phyloP scores from a whole-genome alignment of 305 asterid species.

The Rubia peregrina region DNA sequence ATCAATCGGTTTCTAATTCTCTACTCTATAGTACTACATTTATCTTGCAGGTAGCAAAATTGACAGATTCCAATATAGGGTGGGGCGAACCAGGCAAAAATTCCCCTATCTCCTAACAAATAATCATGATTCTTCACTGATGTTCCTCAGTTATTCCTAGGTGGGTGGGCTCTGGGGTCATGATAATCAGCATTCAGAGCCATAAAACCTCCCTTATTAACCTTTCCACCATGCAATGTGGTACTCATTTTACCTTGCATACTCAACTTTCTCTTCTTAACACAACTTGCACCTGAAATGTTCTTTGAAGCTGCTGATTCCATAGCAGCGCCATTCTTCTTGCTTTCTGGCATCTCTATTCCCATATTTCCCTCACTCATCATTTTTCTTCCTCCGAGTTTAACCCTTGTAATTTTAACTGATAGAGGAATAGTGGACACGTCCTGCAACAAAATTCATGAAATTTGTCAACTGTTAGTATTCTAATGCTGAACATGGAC shows the following conservation, averaged over 20 bases:
- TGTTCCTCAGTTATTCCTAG: conserved; percentile 43
- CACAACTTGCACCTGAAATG: conserved; percentile 26
- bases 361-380: conserved; percentile 11
- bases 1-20: background rate
- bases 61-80: background rate
- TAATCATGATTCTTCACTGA: background rate
- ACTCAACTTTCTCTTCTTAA: conserved; percentile 22
- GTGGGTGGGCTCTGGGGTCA: conserved; percentile 50
- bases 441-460: conserved; percentile 24
- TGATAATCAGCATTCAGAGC: conserved; percentile 57
- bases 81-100: background rate
- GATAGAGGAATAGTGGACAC: background rate
- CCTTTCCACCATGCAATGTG: conserved; percentile 14
- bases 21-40: conserved; percentile 9
- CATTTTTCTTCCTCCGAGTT: conserved; percentile 31
- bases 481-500: too few relatives aligned
- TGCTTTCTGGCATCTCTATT: conserved; percentile 5
- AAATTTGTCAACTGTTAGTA: background rate
- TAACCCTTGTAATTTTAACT: conserved; percentile 1
- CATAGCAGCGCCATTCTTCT: background rate
- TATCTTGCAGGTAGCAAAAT: background rate
- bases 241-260: conserved; percentile 16
- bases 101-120: conserved; percentile 3
- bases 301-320: conserved; percentile 8
- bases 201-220: conserved; percentile 26